These are phyloP conservation scores for Xylona heveae DNA, from an alignment of 495 filamentous ascomycete species.

Conservation along the genomic window DNA sequence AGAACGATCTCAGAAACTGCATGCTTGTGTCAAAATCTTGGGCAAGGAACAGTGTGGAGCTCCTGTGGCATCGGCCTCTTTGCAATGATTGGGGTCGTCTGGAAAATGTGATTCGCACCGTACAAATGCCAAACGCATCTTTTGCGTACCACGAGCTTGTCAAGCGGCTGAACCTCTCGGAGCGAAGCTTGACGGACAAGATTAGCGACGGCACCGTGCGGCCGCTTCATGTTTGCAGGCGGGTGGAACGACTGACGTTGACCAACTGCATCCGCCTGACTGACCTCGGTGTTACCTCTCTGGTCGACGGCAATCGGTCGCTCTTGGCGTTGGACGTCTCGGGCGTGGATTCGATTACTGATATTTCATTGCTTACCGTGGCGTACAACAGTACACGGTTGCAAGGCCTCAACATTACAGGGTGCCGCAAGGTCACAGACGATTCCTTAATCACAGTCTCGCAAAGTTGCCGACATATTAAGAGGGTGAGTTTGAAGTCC, in stretches of 20 bases:
- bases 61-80: slow-evolving; percentile 84
- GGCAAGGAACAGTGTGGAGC: slow-evolving; percentile 79
- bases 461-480: slow-evolving; percentile 63
- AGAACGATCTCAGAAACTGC: slow-evolving; percentile 58
- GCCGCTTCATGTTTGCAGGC: slow-evolving; percentile 65
- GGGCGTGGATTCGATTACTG: slow-evolving; percentile 55
- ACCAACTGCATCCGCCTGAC: slow-evolving; percentile 76
- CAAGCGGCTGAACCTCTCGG: slow-evolving; percentile 74
- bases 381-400: slow-evolving; percentile 62
- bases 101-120: slow-evolving; percentile 51
- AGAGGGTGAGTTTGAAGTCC: slow-evolving; percentile 39
- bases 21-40: slow-evolving; percentile 87
- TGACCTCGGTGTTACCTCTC: slow-evolving; percentile 57
- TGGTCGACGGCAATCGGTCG: slow-evolving; percentile 59
- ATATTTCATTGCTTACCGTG: slow-evolving; percentile 58
- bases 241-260: slow-evolving; percentile 82
- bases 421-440: slow-evolving; percentile 67
- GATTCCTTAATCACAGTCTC: slow-evolving; percentile 68
- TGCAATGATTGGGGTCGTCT: slow-evolving; percentile 73
- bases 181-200: slow-evolving; percentile 42
- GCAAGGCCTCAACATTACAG: slow-evolving; percentile 85
- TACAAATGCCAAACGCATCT: slow-evolving; percentile 44
- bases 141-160: slow-evolving; percentile 77
- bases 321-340: slow-evolving; percentile 87
- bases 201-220: slow-evolving; percentile 81